Base-by-base conservation (phyloP, 2,329 filamentous ascomycete species). In the Fusarium nanum region DNA sequence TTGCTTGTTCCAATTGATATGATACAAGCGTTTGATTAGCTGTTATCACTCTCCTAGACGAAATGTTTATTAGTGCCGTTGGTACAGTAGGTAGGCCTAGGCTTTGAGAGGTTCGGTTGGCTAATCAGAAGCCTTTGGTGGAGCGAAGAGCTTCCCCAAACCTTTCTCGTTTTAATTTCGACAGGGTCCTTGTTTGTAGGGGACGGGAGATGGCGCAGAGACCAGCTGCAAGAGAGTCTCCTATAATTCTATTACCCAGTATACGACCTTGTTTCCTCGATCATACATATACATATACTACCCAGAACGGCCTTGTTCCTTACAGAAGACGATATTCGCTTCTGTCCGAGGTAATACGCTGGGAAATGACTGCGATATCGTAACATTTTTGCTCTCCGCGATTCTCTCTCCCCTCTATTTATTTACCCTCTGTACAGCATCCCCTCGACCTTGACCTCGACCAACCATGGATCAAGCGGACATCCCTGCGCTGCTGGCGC, bases 401-500 rank as follows among this genome's bases (percentile, higher is more conserved):
- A 27, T 37, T 50, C 22, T 32, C 22, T 34, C 30, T 22, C 32
- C 56, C 53, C 55, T 49, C 28, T 42, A 23, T 54, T 56, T 55
- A 32, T 23, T 48, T 55, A 46, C 20, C 22, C 41, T 37, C 13
- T 27, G n/a, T 22, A 41, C 23, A 41, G 14, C 34, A 42, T 20
- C 49, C 23, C 22, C 37, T 53, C 32, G 32, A 53, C 42, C 65
- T 37, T 32, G 41, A 48, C 16, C 50, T 55, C 42, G 47, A 23
- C 48, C 47, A 16, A 66, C 27, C 12, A 76, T 91, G 89, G 89
- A 91, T 76, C 88, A 90, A 81, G 87, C 87, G 74, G 89, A 91
- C 73, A 89, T 91, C 73, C 89, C 89, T 50, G 86, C 87, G 78
- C 85, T 91, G 73, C 83, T 91, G 73, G 83, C 87, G 82, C 88